phyloP scores from a whole-genome alignment of 331 rosid species.

The Malus hybrid region DNA sequence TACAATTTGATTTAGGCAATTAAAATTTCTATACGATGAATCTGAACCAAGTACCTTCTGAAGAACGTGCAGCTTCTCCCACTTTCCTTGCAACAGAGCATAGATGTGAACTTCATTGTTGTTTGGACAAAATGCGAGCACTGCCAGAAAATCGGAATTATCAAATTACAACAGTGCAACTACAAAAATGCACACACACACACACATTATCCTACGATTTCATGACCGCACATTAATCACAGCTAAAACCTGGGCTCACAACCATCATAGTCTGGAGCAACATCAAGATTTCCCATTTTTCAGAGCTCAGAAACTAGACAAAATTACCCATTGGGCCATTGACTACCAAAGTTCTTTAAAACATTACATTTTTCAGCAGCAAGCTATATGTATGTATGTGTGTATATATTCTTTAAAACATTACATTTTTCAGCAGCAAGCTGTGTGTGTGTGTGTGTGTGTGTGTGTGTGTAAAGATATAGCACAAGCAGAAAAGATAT shows the following conservation, averaged over 20 bases:
- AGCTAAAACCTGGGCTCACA: not conserved
- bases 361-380: not conserved
- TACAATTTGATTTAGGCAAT: not conserved
- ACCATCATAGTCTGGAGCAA: not conserved
- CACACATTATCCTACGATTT: no score
- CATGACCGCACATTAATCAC: not conserved
- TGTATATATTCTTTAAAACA: no score
- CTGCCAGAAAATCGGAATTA: slow-evolving; percentile 31
- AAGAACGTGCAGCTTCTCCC: slow-evolving; percentile 90
- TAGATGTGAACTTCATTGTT: slow-evolving; percentile 88
- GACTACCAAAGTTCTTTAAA: not conserved
- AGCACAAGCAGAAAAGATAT: not conserved
- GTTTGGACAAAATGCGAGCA: slow-evolving; percentile 93
- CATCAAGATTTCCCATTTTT: not conserved
- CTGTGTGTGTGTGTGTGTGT: no score
- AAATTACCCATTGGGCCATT: not conserved
- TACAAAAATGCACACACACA: no score
- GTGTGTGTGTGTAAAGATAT: no score
- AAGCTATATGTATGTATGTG: no score
- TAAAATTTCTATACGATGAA: not conserved
- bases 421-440: no score
- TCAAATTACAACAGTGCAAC: slow-evolving; percentile 2
- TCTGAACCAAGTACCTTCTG: slow-evolving; percentile 60
- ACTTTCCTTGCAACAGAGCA: slow-evolving; percentile 66
- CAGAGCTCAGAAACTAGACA: not conserved